A percentile compares a stretch with the other conserved stretches of the same genome.
phyloP scores from a whole-genome alignment of 2,329 filamentous ascomycete species.

The Thelonectria rubi region DNA sequence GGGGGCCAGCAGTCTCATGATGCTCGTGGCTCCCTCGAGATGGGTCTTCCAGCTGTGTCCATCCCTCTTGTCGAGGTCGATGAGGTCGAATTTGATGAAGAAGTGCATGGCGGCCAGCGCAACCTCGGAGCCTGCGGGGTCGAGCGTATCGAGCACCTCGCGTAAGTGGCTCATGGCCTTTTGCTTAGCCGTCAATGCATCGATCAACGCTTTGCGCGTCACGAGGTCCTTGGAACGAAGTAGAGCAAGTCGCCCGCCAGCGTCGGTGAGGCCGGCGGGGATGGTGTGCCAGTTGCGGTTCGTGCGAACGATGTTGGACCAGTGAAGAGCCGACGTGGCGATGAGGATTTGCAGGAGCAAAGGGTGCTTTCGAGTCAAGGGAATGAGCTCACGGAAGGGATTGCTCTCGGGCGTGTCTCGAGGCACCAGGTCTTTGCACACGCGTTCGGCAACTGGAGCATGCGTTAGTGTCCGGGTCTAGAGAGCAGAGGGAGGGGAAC shows the following conservation, averaged over 20 bases:
- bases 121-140: constrained; percentile 55
- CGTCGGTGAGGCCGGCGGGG: constrained; percentile 45
- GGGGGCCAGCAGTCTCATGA: constrained; percentile 50
- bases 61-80: constrained; percentile 55
- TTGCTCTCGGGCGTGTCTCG: constrained; percentile 57
- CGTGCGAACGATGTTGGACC: constrained; percentile 54
- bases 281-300: constrained; percentile 39
- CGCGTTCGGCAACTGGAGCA: constrained; percentile 53
- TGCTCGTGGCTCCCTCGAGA: constrained; percentile 55
- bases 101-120: constrained; percentile 59
- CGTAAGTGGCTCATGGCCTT: constrained; percentile 56
- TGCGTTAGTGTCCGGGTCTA: constrained; percentile 38
- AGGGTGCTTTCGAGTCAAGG: constrained; percentile 55
- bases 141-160: constrained; percentile 50
- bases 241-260: constrained; percentile 49
- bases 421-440: constrained; percentile 64
- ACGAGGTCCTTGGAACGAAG: constrained; percentile 51
- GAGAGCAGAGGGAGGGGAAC: constrained; percentile 10
- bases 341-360: constrained; percentile 59
- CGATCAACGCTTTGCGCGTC: constrained; percentile 53
- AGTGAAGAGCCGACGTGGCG: constrained; percentile 60
- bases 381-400: constrained; percentile 59
- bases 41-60: constrained; percentile 57
- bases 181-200: constrained; percentile 58
- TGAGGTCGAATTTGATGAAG: constrained; percentile 62